Evolutionary conservation across 2,329 filamentous ascomycete species (phyloP).

Genomic region (Daldinia eschscholtzii): DNA sequence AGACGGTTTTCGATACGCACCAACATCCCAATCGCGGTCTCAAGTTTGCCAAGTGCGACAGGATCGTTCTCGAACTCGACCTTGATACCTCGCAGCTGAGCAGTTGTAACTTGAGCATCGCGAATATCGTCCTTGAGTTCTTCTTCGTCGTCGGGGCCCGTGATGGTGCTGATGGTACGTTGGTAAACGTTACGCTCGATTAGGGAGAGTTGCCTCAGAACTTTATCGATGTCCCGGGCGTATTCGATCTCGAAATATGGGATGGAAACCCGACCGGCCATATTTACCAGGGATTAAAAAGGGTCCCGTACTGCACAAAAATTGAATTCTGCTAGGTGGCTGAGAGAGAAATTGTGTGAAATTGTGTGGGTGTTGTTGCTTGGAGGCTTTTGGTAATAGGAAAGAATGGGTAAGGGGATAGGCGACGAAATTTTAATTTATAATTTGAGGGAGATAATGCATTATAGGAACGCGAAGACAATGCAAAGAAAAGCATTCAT

Average conservation of each 20-base stretch:
- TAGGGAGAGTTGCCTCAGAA: not conserved
- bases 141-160: not conserved
- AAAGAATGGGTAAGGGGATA: too few relatives aligned
- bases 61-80: not conserved
- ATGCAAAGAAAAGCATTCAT: not conserved
- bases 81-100: not conserved
- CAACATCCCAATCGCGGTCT: not conserved
- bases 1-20: not conserved
- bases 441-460: not conserved
- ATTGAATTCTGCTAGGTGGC: not conserved
- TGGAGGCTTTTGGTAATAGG: not conserved
- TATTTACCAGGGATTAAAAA: not conserved
- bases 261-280: not conserved
- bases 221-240: not conserved
- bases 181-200: not conserved
- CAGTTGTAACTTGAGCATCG: not conserved
- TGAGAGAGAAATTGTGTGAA: too few relatives aligned
- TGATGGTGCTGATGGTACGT: not conserved
- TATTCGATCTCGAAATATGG: conserved; percentile 6
- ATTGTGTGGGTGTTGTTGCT: not conserved
- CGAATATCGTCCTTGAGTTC: not conserved
- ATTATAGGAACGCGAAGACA: not conserved
- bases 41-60: not conserved
- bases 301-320: too few relatives aligned
- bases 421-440: not conserved